Evolutionary conservation across 2,329 filamentous ascomycete genomes (phyloP), one percentile per base, ranked within the genome.

Genomic region (Thelonectria rubi): DNA sequence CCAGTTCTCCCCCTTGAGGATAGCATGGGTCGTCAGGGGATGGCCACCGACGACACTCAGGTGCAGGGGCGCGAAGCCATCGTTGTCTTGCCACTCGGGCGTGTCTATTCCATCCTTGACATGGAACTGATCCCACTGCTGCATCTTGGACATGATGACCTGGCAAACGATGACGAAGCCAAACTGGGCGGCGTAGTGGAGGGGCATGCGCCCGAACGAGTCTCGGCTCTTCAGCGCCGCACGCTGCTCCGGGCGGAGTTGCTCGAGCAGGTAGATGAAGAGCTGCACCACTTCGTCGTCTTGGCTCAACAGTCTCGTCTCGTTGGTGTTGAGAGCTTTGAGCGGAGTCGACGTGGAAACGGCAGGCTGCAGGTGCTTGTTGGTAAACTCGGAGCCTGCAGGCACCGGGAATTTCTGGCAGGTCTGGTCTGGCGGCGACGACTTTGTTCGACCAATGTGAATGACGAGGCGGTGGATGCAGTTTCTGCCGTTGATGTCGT

Each of bases 151-250:
- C 80, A 97, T 94, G 67, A 98, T 86, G 21, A 94, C 84, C 73
- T 97, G 86, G 73, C 93, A 97, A 10, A 97, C 89, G n/a, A 93
- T 87, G 3, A 95, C 91, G 69, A 97, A 93, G 2, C 95, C 95
- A 73, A 96, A 97, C 74, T 98, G 93, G 0, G 95, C 94, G 3
- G 93, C 93, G 74, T 97, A 97, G 75, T 98, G 94, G 11, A 98
- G 82, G 1, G 94, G 93, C 14, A 94, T 84, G 5, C 94, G 90
- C 3, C 93, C 94, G 62, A 94, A 91, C 0, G 88, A 84, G 77
- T 98, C 94, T 61, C 85, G 88, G 12, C 86, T 85, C 51, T 85
- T 81, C 11, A 98, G 80, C 0, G 90, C 90, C 12, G 75, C 66
- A 11, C 89, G 86, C 68, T 98, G 94, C 10, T 85, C 80, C 0